phyloP scores from a whole-genome alignment of 2,329 filamentous ascomycete genomes.

The Penicillium sp. region DNA sequence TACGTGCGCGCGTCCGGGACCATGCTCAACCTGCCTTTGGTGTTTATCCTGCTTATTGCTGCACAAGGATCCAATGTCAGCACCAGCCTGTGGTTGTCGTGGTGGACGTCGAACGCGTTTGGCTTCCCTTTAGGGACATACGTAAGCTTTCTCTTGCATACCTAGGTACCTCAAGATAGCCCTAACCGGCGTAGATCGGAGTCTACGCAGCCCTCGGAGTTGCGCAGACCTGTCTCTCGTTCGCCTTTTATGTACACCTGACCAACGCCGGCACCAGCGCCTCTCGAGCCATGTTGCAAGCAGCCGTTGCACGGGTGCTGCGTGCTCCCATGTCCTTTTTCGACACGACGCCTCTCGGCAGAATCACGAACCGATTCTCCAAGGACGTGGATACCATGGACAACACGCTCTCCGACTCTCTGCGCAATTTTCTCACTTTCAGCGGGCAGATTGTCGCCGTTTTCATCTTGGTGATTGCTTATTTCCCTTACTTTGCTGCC shows the following conservation, averaged over 20 bases:
- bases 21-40: no score
- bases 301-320: constrained; percentile 71
- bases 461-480: constrained; percentile 85
- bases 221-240: no score
- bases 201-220: constrained; percentile 77
- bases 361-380: constrained; percentile 94
- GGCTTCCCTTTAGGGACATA: no score
- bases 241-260: background rate
- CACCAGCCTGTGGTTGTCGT: no score
- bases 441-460: constrained; percentile 78
- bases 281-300: constrained; percentile 75
- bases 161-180: no score
- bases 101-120: no score
- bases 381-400: constrained; percentile 97
- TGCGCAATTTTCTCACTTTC: constrained; percentile 88
- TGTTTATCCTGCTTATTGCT: no score
- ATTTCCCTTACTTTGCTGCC: constrained; percentile 82
- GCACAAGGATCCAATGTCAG: no score
- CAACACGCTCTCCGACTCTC: constrained; percentile 80
- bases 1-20: no score
- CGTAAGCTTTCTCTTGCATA: no score
- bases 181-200: no score
- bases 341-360: constrained; percentile 90
- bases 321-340: constrained; percentile 82
- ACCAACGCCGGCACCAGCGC: constrained; percentile 65